Conservation (phyloP, 345 rosid species). For the Alliaria petiolata region DNA sequence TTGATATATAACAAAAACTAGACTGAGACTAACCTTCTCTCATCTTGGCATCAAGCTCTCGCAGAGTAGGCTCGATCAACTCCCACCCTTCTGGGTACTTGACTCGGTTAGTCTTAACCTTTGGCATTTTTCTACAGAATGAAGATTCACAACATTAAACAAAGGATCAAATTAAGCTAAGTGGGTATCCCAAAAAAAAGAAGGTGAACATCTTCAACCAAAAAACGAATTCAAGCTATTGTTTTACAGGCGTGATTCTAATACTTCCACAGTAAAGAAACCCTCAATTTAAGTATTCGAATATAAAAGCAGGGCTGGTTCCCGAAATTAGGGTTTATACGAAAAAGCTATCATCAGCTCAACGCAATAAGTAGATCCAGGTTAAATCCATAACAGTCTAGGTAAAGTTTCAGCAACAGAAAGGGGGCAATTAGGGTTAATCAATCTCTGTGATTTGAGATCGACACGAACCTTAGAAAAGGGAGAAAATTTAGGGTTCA, state of each 20-base stretch:
- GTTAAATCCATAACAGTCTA: neutral
- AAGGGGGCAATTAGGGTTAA: neutral
- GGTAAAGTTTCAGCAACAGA: neutral
- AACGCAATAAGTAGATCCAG: neutral
- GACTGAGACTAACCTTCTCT: conserved; percentile 50
- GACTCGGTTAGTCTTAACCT: conserved; percentile 61
- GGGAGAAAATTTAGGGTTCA: neutral
- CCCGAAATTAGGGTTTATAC: no score
- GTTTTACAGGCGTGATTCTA: no score
- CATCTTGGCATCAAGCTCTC: conserved; percentile 64
- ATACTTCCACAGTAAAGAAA: no score
- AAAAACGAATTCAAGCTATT: no score
- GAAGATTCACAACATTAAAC: neutral
- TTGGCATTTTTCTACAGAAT: conserved; percentile 43
- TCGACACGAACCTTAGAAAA: neutral
- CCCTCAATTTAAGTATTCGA: no score
- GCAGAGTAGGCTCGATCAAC: conserved; percentile 69
- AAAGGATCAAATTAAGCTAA: neutral
- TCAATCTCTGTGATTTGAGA: neutral
- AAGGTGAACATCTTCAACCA: no score
- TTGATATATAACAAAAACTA: neutral
- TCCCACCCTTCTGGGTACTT: conserved; percentile 76
- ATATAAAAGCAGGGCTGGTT: no score
- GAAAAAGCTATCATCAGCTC: no score
- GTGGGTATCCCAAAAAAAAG: no score